Percentiles rank a stretch among this genome's conserved stretches.
Conservation (phyloP, 805 yeast genomes). For the Nakazawaea siamensis region DNA sequence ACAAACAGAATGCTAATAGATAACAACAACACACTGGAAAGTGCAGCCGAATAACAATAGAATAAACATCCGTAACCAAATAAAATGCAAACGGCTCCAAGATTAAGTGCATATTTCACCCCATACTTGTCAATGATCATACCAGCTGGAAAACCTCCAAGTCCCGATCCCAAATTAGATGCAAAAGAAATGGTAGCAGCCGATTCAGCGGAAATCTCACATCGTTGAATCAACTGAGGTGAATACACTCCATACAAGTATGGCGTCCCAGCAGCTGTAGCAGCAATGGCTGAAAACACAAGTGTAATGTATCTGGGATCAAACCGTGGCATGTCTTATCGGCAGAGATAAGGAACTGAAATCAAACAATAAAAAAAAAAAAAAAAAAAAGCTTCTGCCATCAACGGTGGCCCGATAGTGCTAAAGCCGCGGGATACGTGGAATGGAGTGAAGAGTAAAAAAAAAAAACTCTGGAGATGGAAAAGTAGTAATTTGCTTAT, state of each 20-base stretch:
- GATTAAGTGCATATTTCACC: conserved; percentile 39
- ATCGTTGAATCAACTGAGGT: conserved; percentile 54
- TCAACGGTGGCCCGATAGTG: too few relatives aligned
- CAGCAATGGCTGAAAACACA: conserved; percentile 29
- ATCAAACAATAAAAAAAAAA: too few relatives aligned
- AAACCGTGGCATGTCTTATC: not conserved
- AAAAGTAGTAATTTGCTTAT: too few relatives aligned
- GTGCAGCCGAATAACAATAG: conserved; percentile 32
- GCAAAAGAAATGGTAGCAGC: conserved; percentile 61
- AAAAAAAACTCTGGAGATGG: too few relatives aligned
- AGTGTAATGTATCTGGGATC: conserved; percentile 13
- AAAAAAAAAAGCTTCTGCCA: too few relatives aligned
- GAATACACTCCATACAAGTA: conserved; percentile 70
- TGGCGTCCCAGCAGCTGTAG: conserved; percentile 69
- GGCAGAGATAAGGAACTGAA: not conserved
- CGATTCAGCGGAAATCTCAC: conserved; percentile 49
- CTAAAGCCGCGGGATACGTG: not conserved
- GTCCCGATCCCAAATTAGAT: conserved; percentile 53
- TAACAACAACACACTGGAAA: conserved; percentile 31
- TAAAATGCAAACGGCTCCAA: conserved; percentile 50
- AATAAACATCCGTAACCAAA: conserved; percentile 46
- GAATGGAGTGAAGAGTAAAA: not conserved
- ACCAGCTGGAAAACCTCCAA: conserved; percentile 70
- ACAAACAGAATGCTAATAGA: conserved; percentile 41
- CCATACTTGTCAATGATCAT: conserved; percentile 55